Evolutionary conservation across 2,329 filamentous ascomycete genomes (phyloP), one percentile per base, ranked within the genome.

Genomic region (Arthrinium phaeospermum): DNA sequence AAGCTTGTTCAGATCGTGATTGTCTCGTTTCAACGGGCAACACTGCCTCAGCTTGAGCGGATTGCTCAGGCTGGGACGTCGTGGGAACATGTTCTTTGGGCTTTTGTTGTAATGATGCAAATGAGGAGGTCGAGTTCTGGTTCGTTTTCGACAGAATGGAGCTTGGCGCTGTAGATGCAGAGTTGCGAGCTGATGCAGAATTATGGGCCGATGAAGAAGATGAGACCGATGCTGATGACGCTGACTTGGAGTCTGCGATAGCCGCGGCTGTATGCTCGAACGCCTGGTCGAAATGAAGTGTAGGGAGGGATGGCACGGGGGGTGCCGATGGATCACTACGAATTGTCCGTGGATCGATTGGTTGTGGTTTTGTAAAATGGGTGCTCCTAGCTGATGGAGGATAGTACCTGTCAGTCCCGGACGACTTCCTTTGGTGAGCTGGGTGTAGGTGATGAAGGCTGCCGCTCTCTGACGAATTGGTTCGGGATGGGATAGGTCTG

Each of bases 381-480:
- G 47, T 57, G 47, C 68, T 70, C 37, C 34, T 70, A 19, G 68
- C 37, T 3, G 68, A 27, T 3, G 68, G 47, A 57, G 68, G 47
- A 41, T 51, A 47, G 68, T 57, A 41, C 44, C 46, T 41, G 68
- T 57, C 68, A 16, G 68, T 13, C 34, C 37, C 68, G 22, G 68
- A 41, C 16, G 34, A 24, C 37, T 53, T 70, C 34, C 46, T 47
- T 27, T 68, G 67, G 22, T 70, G 68, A 53, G 68, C 34, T 19
- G 68, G 68, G 34, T 70, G 68, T n/a, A 70, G 34, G 30, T 57
- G 68, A 24, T 70, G 68, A 22, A 44, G 34, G 34, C 30, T 70
- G n/a, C 68, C 68, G n/a, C 46, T 53, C 22, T 51, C 68, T n/a
- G 68, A 44, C 14, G 68, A 70, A 19, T 51, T n/a, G 49, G 47